Conservation (phyloP, 805 yeast species). For the Middelhovenomyces tepae region DNA sequence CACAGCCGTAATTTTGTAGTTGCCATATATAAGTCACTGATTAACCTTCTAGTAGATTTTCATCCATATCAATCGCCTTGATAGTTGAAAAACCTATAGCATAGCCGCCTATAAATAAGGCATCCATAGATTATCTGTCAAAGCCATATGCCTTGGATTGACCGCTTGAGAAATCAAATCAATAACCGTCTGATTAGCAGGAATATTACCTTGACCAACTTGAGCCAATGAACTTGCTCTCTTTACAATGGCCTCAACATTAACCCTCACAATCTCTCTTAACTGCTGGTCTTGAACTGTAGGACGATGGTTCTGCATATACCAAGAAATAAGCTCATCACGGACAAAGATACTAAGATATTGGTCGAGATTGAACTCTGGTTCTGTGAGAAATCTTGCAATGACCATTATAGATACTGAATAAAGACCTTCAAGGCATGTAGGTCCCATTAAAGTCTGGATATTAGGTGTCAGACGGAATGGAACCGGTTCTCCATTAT, state of each 20-base stretch:
- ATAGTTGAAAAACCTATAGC: too few species aligned
- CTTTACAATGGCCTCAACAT: constrained; percentile 77
- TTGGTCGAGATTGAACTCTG: constrained; percentile 86
- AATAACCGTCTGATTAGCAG: constrained; percentile 80
- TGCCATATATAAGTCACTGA: too few species aligned
- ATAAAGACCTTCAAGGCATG: constrained; percentile 86
- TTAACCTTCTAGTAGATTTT: too few species aligned
- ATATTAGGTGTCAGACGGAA: constrained; percentile 94
- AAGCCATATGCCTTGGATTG: constrained; percentile 86
- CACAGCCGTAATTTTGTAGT: too few species aligned
- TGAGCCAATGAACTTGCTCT: constrained; percentile 74
- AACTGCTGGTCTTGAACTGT: constrained; percentile 76
- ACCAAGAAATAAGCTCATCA: constrained; percentile 94
- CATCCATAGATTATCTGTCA: constrained; percentile 91
- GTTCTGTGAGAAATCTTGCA: constrained; percentile 82
- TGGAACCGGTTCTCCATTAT: constrained; percentile 88
- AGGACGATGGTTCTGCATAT: constrained; percentile 71
- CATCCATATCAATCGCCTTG: too few species aligned
- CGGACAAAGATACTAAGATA: constrained; percentile 89
- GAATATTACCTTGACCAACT: constrained; percentile 45
- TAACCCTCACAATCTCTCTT: constrained; percentile 77
- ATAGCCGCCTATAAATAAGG: constrained; percentile 69
- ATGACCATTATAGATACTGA: constrained; percentile 77
- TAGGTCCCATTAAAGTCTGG: constrained; percentile 87
- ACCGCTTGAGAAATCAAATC: constrained; percentile 92